Evolutionary conservation across 257 asterid species (phyloP).

Genomic region (Nicotiana benthamiana): DNA sequence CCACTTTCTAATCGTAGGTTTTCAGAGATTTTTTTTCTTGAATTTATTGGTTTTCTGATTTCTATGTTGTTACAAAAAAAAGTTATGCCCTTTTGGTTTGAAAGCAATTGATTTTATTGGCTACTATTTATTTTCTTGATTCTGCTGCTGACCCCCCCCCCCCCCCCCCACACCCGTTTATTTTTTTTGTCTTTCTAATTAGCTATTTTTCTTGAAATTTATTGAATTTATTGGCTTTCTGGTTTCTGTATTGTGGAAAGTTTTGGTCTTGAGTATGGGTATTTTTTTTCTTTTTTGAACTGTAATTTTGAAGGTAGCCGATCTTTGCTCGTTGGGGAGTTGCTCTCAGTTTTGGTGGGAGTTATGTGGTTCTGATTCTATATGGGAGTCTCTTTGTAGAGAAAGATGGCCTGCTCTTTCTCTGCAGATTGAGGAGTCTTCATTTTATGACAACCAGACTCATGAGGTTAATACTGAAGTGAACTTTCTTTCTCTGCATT

Average conservation of each 20-base stretch:
- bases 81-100: too few relatives aligned
- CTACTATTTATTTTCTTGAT: too few relatives aligned
- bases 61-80: neutral
- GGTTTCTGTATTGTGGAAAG: neutral
- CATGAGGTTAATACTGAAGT: slow-evolving; percentile 18
- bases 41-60: neutral
- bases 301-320: slow-evolving; percentile 38
- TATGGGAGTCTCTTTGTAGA: slow-evolving; percentile 65
- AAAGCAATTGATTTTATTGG: too few relatives aligned
- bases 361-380: slow-evolving; percentile 62
- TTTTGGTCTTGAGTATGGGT: neutral
- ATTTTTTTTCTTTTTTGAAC: neutral
- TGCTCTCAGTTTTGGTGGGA: slow-evolving; percentile 85
- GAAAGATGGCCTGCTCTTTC: slow-evolving; percentile 56
- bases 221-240: neutral
- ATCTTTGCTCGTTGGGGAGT: slow-evolving; percentile 77
- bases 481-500: neutral
- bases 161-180: too few relatives aligned
- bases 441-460: slow-evolving; percentile 12
- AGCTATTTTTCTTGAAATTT: neutral
- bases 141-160: too few relatives aligned
- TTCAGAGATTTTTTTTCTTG: slow-evolving; percentile 7
- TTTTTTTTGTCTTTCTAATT: too few relatives aligned
- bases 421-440: slow-evolving; percentile 18
- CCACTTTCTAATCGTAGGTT: slow-evolving; percentile 18